These are phyloP conservation scores for Magnolia kwangsiensis DNA, from an alignment of 164 flowering plant genomes.

Conservation along the genomic window DNA sequence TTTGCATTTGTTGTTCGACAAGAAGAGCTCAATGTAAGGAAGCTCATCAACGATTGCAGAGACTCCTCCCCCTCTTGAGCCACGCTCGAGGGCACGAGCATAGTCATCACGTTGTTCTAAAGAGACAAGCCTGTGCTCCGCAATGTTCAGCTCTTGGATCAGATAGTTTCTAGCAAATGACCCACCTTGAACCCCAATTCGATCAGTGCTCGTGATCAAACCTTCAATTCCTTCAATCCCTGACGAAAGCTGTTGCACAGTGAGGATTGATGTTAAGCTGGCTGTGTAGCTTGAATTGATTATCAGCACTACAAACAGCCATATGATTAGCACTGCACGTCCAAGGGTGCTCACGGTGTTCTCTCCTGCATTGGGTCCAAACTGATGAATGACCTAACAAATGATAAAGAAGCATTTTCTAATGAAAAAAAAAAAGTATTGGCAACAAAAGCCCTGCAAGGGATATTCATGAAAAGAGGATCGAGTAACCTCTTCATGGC, in stretches of 20 bases:
- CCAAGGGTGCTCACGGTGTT: conserved; percentile 85
- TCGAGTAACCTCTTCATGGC: not conserved
- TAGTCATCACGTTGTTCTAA: conserved; percentile 48
- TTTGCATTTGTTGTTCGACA: conserved; percentile 48
- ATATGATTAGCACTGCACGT: conserved; percentile 69
- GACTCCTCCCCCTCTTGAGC: conserved; percentile 72
- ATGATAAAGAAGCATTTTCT: not conserved
- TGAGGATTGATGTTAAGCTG: conserved; percentile 92
- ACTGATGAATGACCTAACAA: not conserved
- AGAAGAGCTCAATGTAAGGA: conserved; percentile 74
- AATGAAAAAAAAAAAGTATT: not conserved
- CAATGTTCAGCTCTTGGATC: conserved; percentile 62
- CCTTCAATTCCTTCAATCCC: conserved; percentile 70
- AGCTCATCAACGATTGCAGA: conserved; percentile 92
- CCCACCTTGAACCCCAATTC: conserved; percentile 81
- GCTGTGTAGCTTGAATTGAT: conserved; percentile 97
- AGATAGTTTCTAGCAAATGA: conserved; percentile 76
- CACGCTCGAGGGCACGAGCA: conserved; percentile 43
- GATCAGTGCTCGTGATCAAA: conserved; percentile 56
- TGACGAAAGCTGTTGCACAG: conserved; percentile 82
- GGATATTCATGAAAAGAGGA: not conserved
- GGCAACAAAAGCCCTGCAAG: not conserved
- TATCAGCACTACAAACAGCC: conserved; percentile 89
- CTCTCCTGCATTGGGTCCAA: conserved; percentile 53
- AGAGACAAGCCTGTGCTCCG: conserved; percentile 46